Evolutionary conservation across 805 yeast genomes (phyloP), one percentile per base, ranked within the genome.

Genomic region (Hanseniaspora pseudoguilliermondii): DNA sequence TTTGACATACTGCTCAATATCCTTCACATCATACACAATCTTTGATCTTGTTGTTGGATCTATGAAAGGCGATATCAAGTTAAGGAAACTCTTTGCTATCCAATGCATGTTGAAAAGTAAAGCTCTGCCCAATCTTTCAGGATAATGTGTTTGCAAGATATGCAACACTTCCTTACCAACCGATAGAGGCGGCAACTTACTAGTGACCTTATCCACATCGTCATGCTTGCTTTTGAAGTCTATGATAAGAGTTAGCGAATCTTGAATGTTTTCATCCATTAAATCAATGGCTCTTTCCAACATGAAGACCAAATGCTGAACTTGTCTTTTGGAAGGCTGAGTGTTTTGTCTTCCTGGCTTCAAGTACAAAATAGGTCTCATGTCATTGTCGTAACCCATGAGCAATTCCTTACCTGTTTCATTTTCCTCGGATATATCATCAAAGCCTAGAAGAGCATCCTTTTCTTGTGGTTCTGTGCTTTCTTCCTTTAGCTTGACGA

Each of bases 301-400:
- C 89, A 84, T 84, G 72, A 76, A 91, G 7, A 93, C 97, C 66
- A 93, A 74, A 67, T 89, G 96, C 69, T 93, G 95, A n/a, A 93
- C 96, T 66, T 93, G 99, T 62, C 91, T 78, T 59, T 81, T 84
- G 1, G 93, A 80, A 2, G 93, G 81, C 65, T 87, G 86, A 16
- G 99, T 93, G 71, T 93, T 93, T 70, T 93, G 98, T 66, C 95
- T 79, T 15, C 97, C 97, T 0, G 96, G 95, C 68, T 86, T 85
- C 66, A 93, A 75, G 68, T 91, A 91, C 38, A 93, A 72, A 64
- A 97, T 91, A 5, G 98, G 97, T 66, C 99, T 80, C 25, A 84
- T 77, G 64, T 85, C 89, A 63, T 83, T 84, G 65, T 93, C 98
- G 66, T 73, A 93, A 23, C 99, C 99, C 48, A 93, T 72, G 53